These are phyloP conservation scores for Penicillium sp. DNA, from an alignment of 2,329 filamentous ascomycete species.

Conservation along the genomic window DNA sequence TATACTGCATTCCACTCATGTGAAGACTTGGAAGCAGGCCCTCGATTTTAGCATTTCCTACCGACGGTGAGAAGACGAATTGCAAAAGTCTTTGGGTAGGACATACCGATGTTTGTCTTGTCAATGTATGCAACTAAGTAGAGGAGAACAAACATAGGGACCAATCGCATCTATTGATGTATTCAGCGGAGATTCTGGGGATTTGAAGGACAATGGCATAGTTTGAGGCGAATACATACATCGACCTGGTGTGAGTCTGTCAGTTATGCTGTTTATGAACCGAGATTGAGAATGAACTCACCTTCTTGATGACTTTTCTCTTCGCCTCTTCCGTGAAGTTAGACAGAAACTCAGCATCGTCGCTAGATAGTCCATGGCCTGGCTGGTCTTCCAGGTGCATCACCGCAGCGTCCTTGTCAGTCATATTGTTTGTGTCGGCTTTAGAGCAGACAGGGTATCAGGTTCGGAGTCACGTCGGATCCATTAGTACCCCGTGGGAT, in stretches of 20 bases:
- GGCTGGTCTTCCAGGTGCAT: constrained; percentile 14
- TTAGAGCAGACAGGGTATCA: background rate
- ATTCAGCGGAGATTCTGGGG: background rate
- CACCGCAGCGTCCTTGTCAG: constrained; percentile 13
- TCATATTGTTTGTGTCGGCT: background rate
- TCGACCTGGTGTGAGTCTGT: background rate
- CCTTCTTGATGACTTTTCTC: constrained; percentile 19
- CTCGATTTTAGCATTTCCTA: constrained; percentile 59
- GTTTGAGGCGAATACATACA: background rate
- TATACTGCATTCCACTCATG: constrained; percentile 66
- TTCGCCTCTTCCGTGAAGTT: constrained; percentile 29
- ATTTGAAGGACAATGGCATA: background rate
- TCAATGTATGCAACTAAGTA: constrained; percentile 21
- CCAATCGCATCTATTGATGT: constrained; percentile 5
- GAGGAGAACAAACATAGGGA: constrained; percentile 19
- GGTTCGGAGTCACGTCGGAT: background rate
- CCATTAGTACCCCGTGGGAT: background rate
- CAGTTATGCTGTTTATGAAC: background rate
- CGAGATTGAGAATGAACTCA: background rate
- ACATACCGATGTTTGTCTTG: constrained; percentile 20
- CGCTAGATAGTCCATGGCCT: constrained; percentile 10
- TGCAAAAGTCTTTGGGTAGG: background rate
- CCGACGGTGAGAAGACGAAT: background rate
- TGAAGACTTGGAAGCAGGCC: constrained; percentile 58
- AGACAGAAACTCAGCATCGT: constrained; percentile 32